Evolutionary conservation across 192 early-diverging fungal genomes (phyloP).

Genomic region (Rhizoclosmatium globosum): DNA sequence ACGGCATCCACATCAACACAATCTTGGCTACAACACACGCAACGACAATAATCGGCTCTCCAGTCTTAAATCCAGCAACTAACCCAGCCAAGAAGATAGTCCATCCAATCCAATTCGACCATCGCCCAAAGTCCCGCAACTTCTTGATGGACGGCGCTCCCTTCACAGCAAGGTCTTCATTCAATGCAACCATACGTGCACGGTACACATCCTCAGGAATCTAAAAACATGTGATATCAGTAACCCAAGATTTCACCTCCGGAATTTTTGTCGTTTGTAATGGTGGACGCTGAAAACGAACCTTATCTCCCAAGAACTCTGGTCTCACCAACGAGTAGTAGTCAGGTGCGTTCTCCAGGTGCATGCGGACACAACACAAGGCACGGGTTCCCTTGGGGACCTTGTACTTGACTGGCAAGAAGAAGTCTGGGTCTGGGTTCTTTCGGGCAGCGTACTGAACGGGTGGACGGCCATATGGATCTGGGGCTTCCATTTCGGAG

Average conservation of each 20-base stretch:
- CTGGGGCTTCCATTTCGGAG: too few species aligned
- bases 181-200: background rate
- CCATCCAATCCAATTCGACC: background rate
- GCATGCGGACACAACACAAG: background rate
- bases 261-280: too few species aligned
- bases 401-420: background rate
- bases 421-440: background rate
- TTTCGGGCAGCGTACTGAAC: background rate
- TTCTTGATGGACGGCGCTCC: background rate
- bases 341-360: background rate
- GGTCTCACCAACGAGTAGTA: background rate
- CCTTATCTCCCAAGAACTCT: background rate
- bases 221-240: background rate
- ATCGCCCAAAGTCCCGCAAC: background rate
- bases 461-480: background rate
- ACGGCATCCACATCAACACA: background rate
- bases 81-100: background rate
- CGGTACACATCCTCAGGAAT: background rate
- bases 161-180: background rate
- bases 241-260: too few species aligned
- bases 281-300: too few species aligned
- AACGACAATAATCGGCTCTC: background rate
- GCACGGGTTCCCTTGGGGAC: background rate
- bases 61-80: background rate
- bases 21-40: background rate